A percentile compares a stretch with the other conserved stretches of the same genome.
Conservation (phyloP, 768 basidiomycete genomes). For the Lactarius trivialis region DNA sequence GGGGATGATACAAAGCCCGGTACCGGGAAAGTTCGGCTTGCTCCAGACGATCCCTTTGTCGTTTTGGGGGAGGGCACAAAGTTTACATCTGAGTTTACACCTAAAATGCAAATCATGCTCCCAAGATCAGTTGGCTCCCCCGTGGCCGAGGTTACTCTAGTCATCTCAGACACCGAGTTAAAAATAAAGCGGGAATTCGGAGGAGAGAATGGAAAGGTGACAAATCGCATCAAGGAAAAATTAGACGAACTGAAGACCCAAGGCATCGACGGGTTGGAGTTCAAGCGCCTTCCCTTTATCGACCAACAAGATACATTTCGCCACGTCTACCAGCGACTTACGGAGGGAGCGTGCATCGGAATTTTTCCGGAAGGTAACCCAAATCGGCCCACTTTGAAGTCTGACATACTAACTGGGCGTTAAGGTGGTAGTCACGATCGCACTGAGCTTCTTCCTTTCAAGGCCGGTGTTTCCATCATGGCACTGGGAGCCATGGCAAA, state of each 20-base stretch:
- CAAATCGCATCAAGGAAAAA: conserved; percentile 60
- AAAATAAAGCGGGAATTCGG: conserved; percentile 83
- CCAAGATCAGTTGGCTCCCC: conserved; percentile 72
- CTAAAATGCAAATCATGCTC: conserved; percentile 81
- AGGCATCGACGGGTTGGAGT: conserved; percentile 60
- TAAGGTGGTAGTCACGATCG: conserved; percentile 97
- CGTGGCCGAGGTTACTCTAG: conserved; percentile 78
- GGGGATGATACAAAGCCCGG: conserved; percentile 79
- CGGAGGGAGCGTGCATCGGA: conserved; percentile 84
- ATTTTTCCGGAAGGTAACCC: conserved; percentile 92
- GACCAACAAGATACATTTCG: conserved; percentile 95
- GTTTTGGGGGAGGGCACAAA: conserved; percentile 75
- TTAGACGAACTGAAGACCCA: conserved; percentile 49
- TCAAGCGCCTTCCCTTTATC: conserved; percentile 80
- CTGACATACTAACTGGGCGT: conserved; percentile 11
- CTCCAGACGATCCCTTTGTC: conserved; percentile 70
- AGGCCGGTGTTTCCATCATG: conserved; percentile 97
- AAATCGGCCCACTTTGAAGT: neutral
- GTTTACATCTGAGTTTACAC: conserved; percentile 66
- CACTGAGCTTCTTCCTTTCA: conserved; percentile 90
- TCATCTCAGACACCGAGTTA: conserved; percentile 83
- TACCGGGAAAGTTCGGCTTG: conserved; percentile 62
- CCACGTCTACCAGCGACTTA: conserved; percentile 82
- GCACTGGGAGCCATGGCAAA: conserved; percentile 96
- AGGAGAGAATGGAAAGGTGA: conserved; percentile 72